These are phyloP conservation scores for Fusarium veterinarium DNA, from an alignment of 2,329 filamentous ascomycete genomes.

Conservation along the genomic window DNA sequence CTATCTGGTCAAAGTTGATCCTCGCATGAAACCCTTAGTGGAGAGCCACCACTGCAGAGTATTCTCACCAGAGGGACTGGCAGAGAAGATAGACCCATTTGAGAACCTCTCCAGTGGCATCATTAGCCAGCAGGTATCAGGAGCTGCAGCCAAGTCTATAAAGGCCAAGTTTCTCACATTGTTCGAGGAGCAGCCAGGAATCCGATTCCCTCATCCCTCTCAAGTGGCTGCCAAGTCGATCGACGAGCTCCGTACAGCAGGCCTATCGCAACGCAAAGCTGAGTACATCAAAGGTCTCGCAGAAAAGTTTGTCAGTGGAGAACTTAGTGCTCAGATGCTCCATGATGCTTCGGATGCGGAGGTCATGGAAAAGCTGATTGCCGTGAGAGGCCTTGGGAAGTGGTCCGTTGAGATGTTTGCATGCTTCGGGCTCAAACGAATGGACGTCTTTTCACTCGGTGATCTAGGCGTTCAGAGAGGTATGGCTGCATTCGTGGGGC, in stretches of 20 bases:
- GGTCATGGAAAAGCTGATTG: conserved; percentile 82
- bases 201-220: conserved; percentile 78
- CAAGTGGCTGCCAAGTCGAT: conserved; percentile 75
- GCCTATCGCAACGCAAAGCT: conserved; percentile 92
- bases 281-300: conserved; percentile 93
- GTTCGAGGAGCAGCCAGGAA: conserved; percentile 62
- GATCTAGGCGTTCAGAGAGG: conserved; percentile 95
- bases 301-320: conserved; percentile 79
- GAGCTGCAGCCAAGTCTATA: conserved; percentile 89
- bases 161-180: conserved; percentile 84
- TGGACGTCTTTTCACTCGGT: conserved; percentile 92
- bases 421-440: conserved; percentile 91
- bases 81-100: conserved; percentile 89
- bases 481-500: conserved; percentile 88
- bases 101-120: conserved; percentile 85
- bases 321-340: conserved; percentile 80
- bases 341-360: conserved; percentile 86
- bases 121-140: conserved; percentile 96
- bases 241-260: conserved; percentile 80
- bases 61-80: conserved; percentile 85
- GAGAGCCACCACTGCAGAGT: conserved; percentile 79
- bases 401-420: conserved; percentile 99
- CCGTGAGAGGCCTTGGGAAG: conserved; percentile 85
- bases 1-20: conserved; percentile 79
- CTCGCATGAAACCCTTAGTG: conserved; percentile 77